Evolutionary conservation across 352 stramenopile genomes (phyloP).

Genomic region (Pythium apleroticum): DNA sequence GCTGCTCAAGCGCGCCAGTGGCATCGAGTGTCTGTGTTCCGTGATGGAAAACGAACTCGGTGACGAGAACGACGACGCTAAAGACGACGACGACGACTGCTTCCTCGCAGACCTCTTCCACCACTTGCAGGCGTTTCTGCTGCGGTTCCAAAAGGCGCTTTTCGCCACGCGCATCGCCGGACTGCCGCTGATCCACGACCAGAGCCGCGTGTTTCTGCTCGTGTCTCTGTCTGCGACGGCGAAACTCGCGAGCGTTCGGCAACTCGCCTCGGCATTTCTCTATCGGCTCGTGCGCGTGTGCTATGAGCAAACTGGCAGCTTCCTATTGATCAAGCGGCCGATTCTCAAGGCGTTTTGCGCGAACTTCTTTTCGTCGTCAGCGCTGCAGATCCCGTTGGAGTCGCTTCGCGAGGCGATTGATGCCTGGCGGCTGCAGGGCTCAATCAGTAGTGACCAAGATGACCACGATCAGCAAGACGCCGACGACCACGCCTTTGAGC

Average conservation of each 20-base stretch:
- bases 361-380: constrained; percentile 39
- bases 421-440: constrained; percentile 44
- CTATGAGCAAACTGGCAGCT: constrained; percentile 67
- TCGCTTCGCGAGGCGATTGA: constrained; percentile 51
- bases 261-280: constrained; percentile 44
- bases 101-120: constrained; percentile 50
- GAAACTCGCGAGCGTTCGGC: constrained; percentile 30
- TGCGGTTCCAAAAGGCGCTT: constrained; percentile 51
- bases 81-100: constrained; percentile 27
- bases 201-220: constrained; percentile 45
- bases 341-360: constrained; percentile 48
- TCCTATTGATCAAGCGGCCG: constrained; percentile 47
- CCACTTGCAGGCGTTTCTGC: constrained; percentile 50
- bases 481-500: constrained; percentile 32
- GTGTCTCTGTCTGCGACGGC: constrained; percentile 47
- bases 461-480: constrained; percentile 1
- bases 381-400: constrained; percentile 30
- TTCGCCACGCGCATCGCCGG: constrained; percentile 51
- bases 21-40: constrained; percentile 40
- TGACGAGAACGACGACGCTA: constrained; percentile 27
- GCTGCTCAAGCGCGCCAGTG: constrained; percentile 48
- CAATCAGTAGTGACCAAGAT: constrained; percentile 13
- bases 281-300: constrained; percentile 45
- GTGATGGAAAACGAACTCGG: constrained; percentile 21
- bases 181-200: constrained; percentile 54